These are phyloP conservation scores for Jatropha podagrica DNA, from an alignment of 441 rosid species.

Conservation along the genomic window DNA sequence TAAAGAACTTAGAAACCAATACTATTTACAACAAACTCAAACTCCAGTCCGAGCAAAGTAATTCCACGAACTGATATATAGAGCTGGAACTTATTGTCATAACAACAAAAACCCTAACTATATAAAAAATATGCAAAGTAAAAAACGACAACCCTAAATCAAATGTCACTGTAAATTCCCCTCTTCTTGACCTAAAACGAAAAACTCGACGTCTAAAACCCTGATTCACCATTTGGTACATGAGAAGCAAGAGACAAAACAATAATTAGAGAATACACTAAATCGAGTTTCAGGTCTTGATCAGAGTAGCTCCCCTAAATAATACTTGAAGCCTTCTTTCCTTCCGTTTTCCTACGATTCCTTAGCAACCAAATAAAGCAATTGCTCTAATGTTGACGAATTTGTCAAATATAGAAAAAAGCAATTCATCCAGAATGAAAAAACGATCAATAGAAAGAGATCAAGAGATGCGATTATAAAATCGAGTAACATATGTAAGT, in stretches of 20 bases:
- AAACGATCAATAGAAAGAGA: constrained; percentile 6
- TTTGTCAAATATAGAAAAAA: not conserved
- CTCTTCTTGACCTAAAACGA: not conserved
- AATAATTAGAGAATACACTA: not conserved
- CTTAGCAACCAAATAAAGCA: not conserved
- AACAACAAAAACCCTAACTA: constrained; percentile 7
- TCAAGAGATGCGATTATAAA: not conserved
- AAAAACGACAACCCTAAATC: not conserved
- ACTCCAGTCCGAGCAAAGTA: not conserved
- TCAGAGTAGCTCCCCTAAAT: constrained; percentile 1
- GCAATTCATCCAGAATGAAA: not conserved
- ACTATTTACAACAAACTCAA: not conserved
- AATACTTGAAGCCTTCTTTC: not conserved
- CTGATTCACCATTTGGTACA: not conserved
- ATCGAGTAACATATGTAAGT: not conserved
- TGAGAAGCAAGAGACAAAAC: not conserved
- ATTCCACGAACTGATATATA: not conserved
- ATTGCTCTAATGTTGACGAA: constrained; percentile 1
- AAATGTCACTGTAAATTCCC: not conserved
- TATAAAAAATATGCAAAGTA: not conserved
- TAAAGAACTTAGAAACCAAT: not conserved
- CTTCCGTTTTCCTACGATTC: not conserved
- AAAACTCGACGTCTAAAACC: not conserved
- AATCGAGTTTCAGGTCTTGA: not conserved
- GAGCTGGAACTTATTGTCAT: not conserved